Conservation (phyloP, 345 rosid species). For the Heritiera littoralis region DNA sequence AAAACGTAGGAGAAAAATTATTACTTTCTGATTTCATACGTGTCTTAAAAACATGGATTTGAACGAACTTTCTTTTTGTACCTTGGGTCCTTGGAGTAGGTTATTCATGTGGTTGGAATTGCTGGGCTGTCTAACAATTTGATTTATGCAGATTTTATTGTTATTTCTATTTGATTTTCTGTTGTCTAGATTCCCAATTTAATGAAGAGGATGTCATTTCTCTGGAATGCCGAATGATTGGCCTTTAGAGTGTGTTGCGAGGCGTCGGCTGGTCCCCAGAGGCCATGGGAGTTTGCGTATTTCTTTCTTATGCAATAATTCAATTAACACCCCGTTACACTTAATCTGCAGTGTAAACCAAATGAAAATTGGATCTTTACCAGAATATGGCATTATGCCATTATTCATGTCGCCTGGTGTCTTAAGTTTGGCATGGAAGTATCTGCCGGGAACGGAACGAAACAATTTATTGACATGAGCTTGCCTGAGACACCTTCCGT, state of each 20-base stretch:
- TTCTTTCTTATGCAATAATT: background rate
- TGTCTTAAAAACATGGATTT: background rate
- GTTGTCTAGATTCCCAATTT: background rate
- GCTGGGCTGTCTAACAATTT: background rate
- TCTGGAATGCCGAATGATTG: conserved; percentile 1
- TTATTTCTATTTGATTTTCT: too few species aligned
- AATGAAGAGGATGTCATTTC: background rate
- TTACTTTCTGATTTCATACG: background rate
- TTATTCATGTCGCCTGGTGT: background rate
- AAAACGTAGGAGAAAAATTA: background rate
- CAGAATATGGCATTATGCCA: background rate
- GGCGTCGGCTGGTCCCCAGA: conserved; percentile 17
- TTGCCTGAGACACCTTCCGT: background rate
- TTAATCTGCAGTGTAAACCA: background rate
- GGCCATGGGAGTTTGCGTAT: background rate
- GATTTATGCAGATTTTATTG: background rate
- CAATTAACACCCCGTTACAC: background rate
- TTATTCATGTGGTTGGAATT: conserved; percentile 41
- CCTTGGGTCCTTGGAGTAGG: conserved; percentile 21
- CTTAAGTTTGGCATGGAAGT: too few species aligned
- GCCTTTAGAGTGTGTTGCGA: background rate
- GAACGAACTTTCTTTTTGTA: background rate
- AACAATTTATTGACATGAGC: background rate
- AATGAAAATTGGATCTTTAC: background rate
- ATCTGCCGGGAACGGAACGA: background rate